A percentile compares a stretch with the other conserved stretches of the same genome.
Evolutionary conservation across 352 stramenopile genomes (phyloP).

Genomic region (Blastocystis hominis): DNA sequence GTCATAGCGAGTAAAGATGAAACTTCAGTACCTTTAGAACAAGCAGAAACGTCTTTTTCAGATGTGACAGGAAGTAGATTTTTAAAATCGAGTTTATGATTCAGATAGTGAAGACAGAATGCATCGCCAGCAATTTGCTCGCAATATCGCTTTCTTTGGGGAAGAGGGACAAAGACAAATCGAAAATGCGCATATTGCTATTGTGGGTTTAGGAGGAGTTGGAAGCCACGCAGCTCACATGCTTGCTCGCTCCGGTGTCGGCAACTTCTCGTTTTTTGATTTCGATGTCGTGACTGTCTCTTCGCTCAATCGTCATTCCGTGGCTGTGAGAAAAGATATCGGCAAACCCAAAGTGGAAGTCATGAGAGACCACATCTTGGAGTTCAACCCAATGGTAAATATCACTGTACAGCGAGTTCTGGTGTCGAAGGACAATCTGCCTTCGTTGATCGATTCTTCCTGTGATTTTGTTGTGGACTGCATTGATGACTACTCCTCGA

Average conservation of each 20-base stretch:
- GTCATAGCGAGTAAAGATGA: not conserved
- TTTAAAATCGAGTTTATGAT: not conserved
- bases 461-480: slow-evolving; percentile 88
- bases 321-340: slow-evolving; percentile 86
- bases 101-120: slow-evolving; percentile 56
- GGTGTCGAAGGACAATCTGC: slow-evolving; percentile 31
- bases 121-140: slow-evolving; percentile 69
- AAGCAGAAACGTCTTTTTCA: not conserved
- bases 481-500: slow-evolving; percentile 97
- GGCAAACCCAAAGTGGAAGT: slow-evolving; percentile 73
- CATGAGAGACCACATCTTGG: slow-evolving; percentile 71
- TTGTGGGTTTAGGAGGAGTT: slow-evolving; percentile 90
- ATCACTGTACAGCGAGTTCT: not conserved
- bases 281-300: slow-evolving; percentile 98
- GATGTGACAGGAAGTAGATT: not conserved
- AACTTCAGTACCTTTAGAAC: not conserved
- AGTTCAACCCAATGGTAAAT: slow-evolving; percentile 60
- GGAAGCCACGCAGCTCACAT: slow-evolving; percentile 89
- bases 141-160: slow-evolving; percentile 85
- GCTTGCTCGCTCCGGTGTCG: slow-evolving; percentile 85
- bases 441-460: slow-evolving; percentile 54
- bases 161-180: slow-evolving; percentile 78
- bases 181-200: slow-evolving; percentile 77
- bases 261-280: slow-evolving; percentile 87
- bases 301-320: slow-evolving; percentile 93